These are phyloP conservation scores for Austropuccinia psidii DNA, from an alignment of 1,284 basidiomycete species.

Conservation along the genomic window DNA sequence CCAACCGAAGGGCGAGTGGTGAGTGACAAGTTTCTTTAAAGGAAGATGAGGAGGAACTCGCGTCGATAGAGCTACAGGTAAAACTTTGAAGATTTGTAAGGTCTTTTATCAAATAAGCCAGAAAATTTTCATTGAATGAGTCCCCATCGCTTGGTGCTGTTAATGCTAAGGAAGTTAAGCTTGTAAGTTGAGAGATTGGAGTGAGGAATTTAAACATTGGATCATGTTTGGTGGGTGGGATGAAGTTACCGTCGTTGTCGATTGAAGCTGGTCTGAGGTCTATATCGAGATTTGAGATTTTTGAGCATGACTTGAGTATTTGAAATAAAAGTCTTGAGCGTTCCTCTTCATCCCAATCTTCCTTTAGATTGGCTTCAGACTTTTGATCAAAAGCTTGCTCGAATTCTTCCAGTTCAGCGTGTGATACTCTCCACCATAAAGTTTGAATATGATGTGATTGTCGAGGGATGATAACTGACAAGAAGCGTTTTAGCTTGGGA, in stretches of 20 bases:
- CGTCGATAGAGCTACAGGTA: background rate
- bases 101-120: constrained; percentile 3
- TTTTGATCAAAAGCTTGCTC: background rate
- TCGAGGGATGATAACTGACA: background rate
- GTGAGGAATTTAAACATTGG: constrained; percentile 4
- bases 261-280: background rate
- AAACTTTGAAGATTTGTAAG: background rate
- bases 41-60: background rate
- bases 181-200: background rate
- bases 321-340: background rate
- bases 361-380: background rate
- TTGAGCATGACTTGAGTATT: constrained; percentile 1
- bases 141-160: background rate
- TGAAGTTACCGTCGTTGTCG: background rate
- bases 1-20: background rate
- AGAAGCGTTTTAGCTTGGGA: background rate
- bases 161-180: background rate
- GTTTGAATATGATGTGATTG: background rate
- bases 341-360: background rate
- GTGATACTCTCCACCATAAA: constrained; percentile 17
- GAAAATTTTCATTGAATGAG: background rate
- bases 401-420: background rate
- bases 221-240: background rate
- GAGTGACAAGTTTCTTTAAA: background rate
- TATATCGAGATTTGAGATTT: background rate